Base-by-base conservation (phyloP, 106 monocot genomes). In the Allium fistulosum region DNA sequence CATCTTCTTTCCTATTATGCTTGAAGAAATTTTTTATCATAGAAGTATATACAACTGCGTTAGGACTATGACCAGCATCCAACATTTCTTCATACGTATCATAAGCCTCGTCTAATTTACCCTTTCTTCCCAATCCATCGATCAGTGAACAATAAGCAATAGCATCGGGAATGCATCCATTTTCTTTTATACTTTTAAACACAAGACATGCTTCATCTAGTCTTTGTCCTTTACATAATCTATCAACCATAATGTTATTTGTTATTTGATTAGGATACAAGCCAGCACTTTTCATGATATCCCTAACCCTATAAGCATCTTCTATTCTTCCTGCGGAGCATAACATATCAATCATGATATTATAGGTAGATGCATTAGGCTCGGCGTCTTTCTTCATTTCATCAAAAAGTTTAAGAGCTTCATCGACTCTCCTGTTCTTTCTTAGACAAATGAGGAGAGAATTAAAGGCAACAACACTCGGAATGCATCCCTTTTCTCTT, bases 301-400 rank as follows among this genome's bases (percentile, higher is more conserved):
- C 81, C 50, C 73, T 63, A 65, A 93, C 64, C 63, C 61, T 78
- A 72, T 85, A 92, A 17, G 90, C 87, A 72, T 61, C 75, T 71
- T 99, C 90, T 22, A 90, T 28, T 71, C 69, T 90, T 17, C 90
- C 90, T 18, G 80, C 58, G 22, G 58, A 69, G 56, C 88, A 93
- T 72, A 99, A 76, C 77, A 87, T 85, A 71, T 90, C 93, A 27
- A 99, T 80, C 13, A 93, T 68, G 53, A 85, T 83, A 77, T 99
- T 93, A 64, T 93, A 99, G 12, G 99, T 99, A 10, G 82, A 77
- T 51, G 67, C 22, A 79, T 90, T 99, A 18, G 99, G 99, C 18
- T 84, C 81, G 17, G 93, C 89, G 76, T 99, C 99, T 59, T 90
- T 99, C 66, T 82, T 99, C 99, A 93, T 99, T 57, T 87, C 87